These are phyloP conservation scores for Diaporthe sp. DNA, from an alignment of 2,329 filamentous ascomycete species.

Conservation along the genomic window DNA sequence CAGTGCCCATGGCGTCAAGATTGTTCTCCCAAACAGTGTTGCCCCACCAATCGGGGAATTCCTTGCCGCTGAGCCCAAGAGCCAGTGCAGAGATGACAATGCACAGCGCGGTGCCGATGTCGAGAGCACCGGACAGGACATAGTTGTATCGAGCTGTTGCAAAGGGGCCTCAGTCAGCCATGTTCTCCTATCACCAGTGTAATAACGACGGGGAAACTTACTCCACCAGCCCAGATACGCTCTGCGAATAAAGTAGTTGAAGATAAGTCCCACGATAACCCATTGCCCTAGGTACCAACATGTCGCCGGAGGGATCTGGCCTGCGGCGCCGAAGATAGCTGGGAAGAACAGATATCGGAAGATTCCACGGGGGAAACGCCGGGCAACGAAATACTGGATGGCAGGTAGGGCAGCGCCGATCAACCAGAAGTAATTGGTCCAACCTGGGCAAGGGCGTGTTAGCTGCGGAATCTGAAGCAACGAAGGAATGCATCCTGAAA, in stretches of 20 bases:
- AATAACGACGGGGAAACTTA: constrained; percentile 41
- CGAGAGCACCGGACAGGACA: constrained; percentile 69
- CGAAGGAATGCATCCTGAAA: not conserved
- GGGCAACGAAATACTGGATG: constrained; percentile 63
- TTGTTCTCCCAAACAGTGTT: constrained; percentile 48
- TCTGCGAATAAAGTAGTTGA: constrained; percentile 67
- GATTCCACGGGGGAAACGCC: constrained; percentile 60
- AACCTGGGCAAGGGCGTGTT: constrained; percentile 41
- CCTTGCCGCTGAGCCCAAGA: constrained; percentile 60
- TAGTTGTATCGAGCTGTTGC: constrained; percentile 68
- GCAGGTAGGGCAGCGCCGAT: constrained; percentile 64
- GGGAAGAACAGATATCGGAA: constrained; percentile 67
- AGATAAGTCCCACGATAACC: constrained; percentile 68
- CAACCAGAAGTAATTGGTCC: constrained; percentile 69
- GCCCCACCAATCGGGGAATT: constrained; percentile 67
- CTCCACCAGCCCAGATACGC: constrained; percentile 70
- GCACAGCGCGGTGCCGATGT: constrained; percentile 70
- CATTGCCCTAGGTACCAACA: constrained; percentile 69
- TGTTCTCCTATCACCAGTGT: not conserved
- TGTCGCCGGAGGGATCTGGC: constrained; percentile 68
- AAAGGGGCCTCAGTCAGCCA: constrained; percentile 8
- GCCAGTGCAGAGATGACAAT: constrained; percentile 66
- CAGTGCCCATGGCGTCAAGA: constrained; percentile 42
- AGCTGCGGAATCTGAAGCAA: not conserved
- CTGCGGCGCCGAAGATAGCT: constrained; percentile 65